phyloP scores from a whole-genome alignment of 2,329 filamentous ascomycete species.

The Sarocladium strictum region DNA sequence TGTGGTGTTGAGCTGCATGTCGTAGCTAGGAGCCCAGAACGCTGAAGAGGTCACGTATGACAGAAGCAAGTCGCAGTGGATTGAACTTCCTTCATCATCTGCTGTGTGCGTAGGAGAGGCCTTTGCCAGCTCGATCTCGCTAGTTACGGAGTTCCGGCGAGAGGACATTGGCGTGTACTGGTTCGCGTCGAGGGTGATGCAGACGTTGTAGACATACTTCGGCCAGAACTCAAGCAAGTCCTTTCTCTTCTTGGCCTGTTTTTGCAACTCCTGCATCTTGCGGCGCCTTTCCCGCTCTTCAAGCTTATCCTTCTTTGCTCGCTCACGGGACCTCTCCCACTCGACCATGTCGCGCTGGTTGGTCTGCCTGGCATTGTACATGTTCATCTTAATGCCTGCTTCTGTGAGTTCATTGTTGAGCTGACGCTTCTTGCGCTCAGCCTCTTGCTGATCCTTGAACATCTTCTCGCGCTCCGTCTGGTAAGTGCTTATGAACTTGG shows the following conservation, averaged over 20 bases:
- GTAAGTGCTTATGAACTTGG: conserved; percentile 33
- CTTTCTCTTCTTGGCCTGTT: conserved; percentile 36
- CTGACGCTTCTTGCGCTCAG: conserved; percentile 23
- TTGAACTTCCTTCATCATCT: conserved; percentile 13
- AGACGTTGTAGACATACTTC: conserved; percentile 40
- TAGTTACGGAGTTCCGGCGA: conserved; percentile 43
- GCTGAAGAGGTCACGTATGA: conserved; percentile 54
- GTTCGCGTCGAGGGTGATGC: conserved; percentile 43
- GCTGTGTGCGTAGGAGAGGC: conserved; percentile 28
- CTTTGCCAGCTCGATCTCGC: conserved; percentile 44
- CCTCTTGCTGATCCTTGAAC: conserved; percentile 34
- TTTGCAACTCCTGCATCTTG: conserved; percentile 30
- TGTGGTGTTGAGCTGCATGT: conserved; percentile 54
- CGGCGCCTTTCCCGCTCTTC: conserved; percentile 28
- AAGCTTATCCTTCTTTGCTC: conserved; percentile 27
- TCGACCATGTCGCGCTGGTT: conserved; percentile 24
- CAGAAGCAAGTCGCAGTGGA: conserved; percentile 41
- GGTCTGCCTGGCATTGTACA: conserved; percentile 1
- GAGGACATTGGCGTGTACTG: conserved; percentile 38
- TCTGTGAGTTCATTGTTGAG: conserved; percentile 26
- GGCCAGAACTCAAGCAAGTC: conserved; percentile 45
- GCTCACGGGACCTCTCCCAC: conserved; percentile 21
- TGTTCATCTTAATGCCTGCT: conserved; percentile 10
- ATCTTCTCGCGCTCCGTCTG: conserved; percentile 34
- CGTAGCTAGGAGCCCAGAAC: conserved; percentile 56